phyloP scores from a whole-genome alignment of 2,329 filamentous ascomycete species.

The Mycosphaerella sp. region DNA sequence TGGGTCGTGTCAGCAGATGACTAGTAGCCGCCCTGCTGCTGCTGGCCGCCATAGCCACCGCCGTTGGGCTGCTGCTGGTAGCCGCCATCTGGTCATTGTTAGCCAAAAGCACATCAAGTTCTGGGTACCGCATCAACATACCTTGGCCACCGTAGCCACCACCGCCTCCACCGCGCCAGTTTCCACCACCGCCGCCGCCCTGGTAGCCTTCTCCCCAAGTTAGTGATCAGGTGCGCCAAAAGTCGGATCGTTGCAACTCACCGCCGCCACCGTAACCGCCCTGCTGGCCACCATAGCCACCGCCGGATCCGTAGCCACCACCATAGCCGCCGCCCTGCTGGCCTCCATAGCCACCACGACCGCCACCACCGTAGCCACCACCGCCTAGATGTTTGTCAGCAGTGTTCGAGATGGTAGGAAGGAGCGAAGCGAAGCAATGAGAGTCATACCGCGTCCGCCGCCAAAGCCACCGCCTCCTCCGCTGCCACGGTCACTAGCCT shows the following conservation, averaged over 20 bases:
- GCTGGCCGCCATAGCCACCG: constrained; percentile 27
- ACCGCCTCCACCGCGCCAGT: constrained; percentile 15
- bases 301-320: constrained; percentile 21
- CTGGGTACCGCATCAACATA: constrained; percentile 1
- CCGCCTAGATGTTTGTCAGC: constrained; percentile 10
- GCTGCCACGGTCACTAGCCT: constrained; percentile 73
- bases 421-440: background rate
- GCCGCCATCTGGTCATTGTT: constrained; percentile 21
- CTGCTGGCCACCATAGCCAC: constrained; percentile 23
- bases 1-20: constrained; percentile 1
- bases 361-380: constrained; percentile 7
- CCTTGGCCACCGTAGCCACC: constrained; percentile 19
- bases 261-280: constrained; percentile 28
- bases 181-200: constrained; percentile 21
- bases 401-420: background rate
- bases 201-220: constrained; percentile 9
- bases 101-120: constrained; percentile 7
- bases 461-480: constrained; percentile 52
- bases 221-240: background rate
- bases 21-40: constrained; percentile 22
- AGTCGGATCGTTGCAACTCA: constrained; percentile 3
- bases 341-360: constrained; percentile 22
- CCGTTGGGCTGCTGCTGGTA: constrained; percentile 24
- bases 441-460: constrained; percentile 32
- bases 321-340: constrained; percentile 25